A percentile compares a stretch with the other conserved stretches of the same genome.
phyloP scores from a whole-genome alignment of 768 basidiomycete species.

The Rhodotorula graminis region DNA sequence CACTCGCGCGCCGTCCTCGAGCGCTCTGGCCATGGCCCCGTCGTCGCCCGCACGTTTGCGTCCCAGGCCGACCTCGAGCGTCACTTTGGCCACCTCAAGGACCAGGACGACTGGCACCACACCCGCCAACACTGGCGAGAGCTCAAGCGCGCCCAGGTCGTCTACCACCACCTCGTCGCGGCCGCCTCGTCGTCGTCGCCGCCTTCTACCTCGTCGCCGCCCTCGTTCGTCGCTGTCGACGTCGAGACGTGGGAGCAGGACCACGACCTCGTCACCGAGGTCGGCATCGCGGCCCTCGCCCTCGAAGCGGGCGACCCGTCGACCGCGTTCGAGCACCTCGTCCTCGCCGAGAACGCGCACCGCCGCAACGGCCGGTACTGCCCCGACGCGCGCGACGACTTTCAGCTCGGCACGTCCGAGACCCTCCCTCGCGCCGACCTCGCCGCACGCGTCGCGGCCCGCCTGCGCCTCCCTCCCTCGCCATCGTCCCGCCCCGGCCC shows the following conservation, averaged over 20 bases:
- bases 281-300: constrained; percentile 56
- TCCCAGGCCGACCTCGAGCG: constrained; percentile 10
- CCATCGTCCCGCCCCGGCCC: constrained; percentile 44
- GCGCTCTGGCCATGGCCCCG: background rate
- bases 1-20: background rate
- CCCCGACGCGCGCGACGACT: constrained; percentile 61
- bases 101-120: constrained; percentile 6
- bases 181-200: background rate
- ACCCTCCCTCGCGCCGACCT: constrained; percentile 51
- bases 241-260: constrained; percentile 80
- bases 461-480: constrained; percentile 23
- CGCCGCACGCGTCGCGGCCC: constrained; percentile 46
- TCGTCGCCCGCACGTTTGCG: background rate
- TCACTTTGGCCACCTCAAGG: constrained; percentile 17
- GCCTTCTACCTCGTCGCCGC: background rate
- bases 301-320: constrained; percentile 1
- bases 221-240: constrained; percentile 57
- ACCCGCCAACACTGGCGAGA: background rate
- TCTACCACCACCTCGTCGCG: background rate
- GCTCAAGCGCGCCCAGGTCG: constrained; percentile 3
- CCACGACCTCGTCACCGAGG: constrained; percentile 69
- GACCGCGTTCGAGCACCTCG: constrained; percentile 28
- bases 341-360: constrained; percentile 59
- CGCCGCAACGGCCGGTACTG: constrained; percentile 64
- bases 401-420: constrained; percentile 63